A percentile compares a stretch with the other conserved stretches of the same genome.
phyloP scores from a whole-genome alignment of 2,329 filamentous ascomycete species.

The Fusarium odoratissimum region DNA sequence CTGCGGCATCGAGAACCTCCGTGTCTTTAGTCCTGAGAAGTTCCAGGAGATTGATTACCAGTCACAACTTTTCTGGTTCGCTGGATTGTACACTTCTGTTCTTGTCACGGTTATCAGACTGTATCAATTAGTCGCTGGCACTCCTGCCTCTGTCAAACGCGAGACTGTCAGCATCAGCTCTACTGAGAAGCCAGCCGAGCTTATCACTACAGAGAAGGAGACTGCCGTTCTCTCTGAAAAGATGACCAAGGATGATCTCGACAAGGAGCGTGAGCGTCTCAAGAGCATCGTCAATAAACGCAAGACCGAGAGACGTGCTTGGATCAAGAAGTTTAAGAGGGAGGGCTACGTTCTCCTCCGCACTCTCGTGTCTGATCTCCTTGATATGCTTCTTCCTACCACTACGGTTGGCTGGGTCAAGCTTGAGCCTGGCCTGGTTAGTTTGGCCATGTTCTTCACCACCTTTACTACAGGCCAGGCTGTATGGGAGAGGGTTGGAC shows the following conservation, averaged over 20 bases:
- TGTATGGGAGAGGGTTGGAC: conserved; percentile 67
- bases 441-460: conserved; percentile 68
- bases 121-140: conserved; percentile 50
- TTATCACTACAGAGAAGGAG: conserved; percentile 31
- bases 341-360: conserved; percentile 55
- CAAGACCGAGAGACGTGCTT: conserved; percentile 48
- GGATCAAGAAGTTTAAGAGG: conserved; percentile 46
- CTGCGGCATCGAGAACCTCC: conserved; percentile 55
- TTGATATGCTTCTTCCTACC: conserved; percentile 73
- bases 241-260: conserved; percentile 38
- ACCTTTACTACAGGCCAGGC: conserved; percentile 70
- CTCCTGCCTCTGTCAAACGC: conserved; percentile 50
- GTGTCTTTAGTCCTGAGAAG: conserved; percentile 64
- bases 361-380: conserved; percentile 64
- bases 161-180: conserved; percentile 46
- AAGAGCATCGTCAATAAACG: conserved; percentile 49
- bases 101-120: conserved; percentile 57
- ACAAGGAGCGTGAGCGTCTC: conserved; percentile 52
- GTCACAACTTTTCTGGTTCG: conserved; percentile 77
- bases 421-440: conserved; percentile 63
- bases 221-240: conserved; percentile 31
- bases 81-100: conserved; percentile 66
- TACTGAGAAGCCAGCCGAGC: conserved; percentile 36
- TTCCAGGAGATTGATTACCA: conserved; percentile 64
- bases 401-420: conserved; percentile 70